A percentile compares a stretch with the other conserved stretches of the same genome.
These are phyloP conservation scores for Fusarium nisikadoi DNA, from an alignment of 2,329 filamentous ascomycete species.

Conservation along the genomic window DNA sequence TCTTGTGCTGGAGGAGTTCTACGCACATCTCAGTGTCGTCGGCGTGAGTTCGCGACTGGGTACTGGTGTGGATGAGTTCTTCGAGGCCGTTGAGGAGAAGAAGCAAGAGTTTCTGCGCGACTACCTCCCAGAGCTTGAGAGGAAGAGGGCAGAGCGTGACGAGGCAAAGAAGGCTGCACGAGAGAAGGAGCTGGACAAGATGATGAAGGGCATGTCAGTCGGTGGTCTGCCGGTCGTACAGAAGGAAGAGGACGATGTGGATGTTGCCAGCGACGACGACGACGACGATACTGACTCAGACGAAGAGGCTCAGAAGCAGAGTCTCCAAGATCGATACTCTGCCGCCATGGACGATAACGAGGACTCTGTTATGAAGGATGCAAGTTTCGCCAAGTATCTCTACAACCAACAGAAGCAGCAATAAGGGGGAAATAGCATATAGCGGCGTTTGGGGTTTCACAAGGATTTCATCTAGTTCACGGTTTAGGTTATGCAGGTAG, in stretches of 20 bases:
- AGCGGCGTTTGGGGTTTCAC: conserved; percentile 39
- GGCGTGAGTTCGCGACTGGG: conserved; percentile 94
- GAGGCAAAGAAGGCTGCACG: conserved; percentile 76
- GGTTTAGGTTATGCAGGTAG: conserved; percentile 33
- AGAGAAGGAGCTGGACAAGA: conserved; percentile 85
- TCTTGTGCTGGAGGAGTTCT: conserved; percentile 96
- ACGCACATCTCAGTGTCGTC: conserved; percentile 91
- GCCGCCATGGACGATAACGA: conserved; percentile 73
- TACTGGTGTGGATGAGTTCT: conserved; percentile 92
- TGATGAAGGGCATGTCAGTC: conserved; percentile 91
- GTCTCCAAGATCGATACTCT: conserved; percentile 80
- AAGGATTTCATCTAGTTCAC: conserved; percentile 24
- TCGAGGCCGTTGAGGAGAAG: conserved; percentile 88
- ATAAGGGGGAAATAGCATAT: conserved; percentile 26
- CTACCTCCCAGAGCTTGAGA: conserved; percentile 92
- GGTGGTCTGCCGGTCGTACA: conserved; percentile 50
- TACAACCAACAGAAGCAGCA: conserved; percentile 55
- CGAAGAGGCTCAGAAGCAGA: conserved; percentile 70
- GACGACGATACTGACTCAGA: conserved; percentile 67
- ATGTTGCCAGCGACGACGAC: conserved; percentile 67
- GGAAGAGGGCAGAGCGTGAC: conserved; percentile 78
- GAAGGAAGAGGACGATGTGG: conserved; percentile 59
- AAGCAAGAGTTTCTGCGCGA: conserved; percentile 87
- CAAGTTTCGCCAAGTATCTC: conserved; percentile 71
- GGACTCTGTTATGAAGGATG: conserved; percentile 62